phyloP scores from a whole-genome alignment of 2,329 filamentous ascomycete genomes.

The Cylindrodendrum hubeiense region DNA sequence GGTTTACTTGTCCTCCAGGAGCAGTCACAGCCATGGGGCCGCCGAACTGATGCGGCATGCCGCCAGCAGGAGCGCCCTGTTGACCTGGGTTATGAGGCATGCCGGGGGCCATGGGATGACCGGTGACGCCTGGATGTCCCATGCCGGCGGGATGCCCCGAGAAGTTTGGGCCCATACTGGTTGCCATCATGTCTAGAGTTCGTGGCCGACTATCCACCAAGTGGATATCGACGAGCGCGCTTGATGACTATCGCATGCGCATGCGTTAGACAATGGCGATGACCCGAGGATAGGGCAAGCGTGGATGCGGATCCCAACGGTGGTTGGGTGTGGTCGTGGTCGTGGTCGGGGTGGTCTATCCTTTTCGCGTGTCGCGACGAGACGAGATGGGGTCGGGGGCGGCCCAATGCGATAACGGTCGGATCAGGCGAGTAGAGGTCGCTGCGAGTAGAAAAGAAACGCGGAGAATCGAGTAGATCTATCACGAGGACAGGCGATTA shows the following conservation, averaged over 20 bases:
- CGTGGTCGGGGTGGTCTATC: conserved; percentile 30
- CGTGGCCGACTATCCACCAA: conserved; percentile 66
- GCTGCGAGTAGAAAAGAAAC: conserved; percentile 22
- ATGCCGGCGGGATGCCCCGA: conserved; percentile 77
- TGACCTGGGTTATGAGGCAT: conserved; percentile 78
- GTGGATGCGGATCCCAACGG: conserved; percentile 36
- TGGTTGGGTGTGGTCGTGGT: conserved; percentile 29
- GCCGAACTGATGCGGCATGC: conserved; percentile 76
- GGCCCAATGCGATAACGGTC: conserved; percentile 39
- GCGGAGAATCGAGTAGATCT: conserved; percentile 25
- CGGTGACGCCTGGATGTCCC: conserved; percentile 77
- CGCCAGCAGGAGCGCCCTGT: conserved; percentile 73
- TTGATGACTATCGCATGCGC: conserved; percentile 63
- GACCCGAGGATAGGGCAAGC: conserved; percentile 17
- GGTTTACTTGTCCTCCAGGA: conserved; percentile 78
- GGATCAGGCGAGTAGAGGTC: conserved; percentile 26
- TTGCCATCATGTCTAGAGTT: conserved; percentile 73
- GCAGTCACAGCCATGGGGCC: conserved; percentile 78
- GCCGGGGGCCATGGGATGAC: conserved; percentile 72
- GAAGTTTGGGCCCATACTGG: conserved; percentile 73
- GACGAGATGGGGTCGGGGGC: conserved; percentile 32
- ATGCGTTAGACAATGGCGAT: conserved; percentile 43
- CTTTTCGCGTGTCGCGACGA: conserved; percentile 48
- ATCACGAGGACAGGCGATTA: conserved; percentile 35
- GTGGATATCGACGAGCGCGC: conserved; percentile 68